Conservation (phyloP, 305 asterid genomes). For the Fraxinus platypoda region DNA sequence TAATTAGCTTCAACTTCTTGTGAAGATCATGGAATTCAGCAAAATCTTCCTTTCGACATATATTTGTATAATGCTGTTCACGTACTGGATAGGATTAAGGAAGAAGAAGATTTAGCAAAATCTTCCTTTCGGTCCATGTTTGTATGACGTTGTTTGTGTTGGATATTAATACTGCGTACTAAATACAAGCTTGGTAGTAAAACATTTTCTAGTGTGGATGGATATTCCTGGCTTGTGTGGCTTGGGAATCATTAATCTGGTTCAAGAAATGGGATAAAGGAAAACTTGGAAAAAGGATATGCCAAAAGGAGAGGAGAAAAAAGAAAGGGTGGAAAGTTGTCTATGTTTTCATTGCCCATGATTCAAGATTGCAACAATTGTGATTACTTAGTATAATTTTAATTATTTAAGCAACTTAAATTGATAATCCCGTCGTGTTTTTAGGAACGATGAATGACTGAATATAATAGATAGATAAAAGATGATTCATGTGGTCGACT, state of each 20-base stretch:
- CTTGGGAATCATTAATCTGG: not conserved
- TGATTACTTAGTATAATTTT: too few species aligned
- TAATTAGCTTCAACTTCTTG: not conserved
- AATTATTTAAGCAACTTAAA: too few species aligned
- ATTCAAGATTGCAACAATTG: not conserved
- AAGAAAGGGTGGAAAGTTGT: not conserved
- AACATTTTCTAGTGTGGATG: not conserved
- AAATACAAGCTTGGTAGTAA: not conserved
- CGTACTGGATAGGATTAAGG: too few species aligned
- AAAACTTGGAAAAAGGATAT: not conserved
- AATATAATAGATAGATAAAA: too few species aligned
- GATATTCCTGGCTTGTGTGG: not conserved
- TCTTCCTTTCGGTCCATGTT: too few species aligned
- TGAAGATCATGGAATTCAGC: not conserved
- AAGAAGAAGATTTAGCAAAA: too few species aligned
- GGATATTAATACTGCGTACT: not conserved
- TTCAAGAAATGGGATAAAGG: not conserved
- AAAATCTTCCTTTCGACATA: not conserved
- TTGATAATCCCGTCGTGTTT: too few species aligned
- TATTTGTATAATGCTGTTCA: not conserved
- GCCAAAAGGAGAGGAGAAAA: not conserved
- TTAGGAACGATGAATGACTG: too few species aligned
- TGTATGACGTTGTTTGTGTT: too few species aligned
- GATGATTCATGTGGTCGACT: not conserved
- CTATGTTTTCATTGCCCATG: not conserved